Conservation (phyloP, 108 stramenopile species). For the Nitzschia putrida region DNA sequence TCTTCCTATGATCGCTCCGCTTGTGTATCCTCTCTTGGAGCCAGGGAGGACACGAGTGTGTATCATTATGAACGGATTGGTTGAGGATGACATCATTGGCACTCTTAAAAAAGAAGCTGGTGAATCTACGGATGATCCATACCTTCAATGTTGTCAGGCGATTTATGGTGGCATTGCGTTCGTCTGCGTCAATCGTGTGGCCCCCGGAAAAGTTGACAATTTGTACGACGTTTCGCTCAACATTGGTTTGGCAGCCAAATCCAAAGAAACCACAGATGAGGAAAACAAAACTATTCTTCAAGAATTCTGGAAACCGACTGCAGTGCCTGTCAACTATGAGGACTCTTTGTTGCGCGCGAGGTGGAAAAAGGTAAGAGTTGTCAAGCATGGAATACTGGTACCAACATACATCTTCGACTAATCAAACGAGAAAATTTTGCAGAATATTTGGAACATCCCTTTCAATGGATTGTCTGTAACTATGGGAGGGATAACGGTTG, state of each 20-base stretch:
- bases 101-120: slow-evolving; percentile 35
- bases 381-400: slow-evolving; percentile 5
- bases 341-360: slow-evolving; percentile 58
- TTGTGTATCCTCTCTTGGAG: slow-evolving; percentile 62
- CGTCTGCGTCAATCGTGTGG: slow-evolving; percentile 69
- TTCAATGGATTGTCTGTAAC: slow-evolving; percentile 86
- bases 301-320: slow-evolving; percentile 56
- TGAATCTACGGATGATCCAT: slow-evolving; percentile 28
- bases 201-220: slow-evolving; percentile 67
- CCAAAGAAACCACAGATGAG: neutral
- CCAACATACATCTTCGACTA: neutral
- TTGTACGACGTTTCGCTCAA: slow-evolving; percentile 66
- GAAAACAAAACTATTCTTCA: slow-evolving; percentile 51
- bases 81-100: slow-evolving; percentile 73
- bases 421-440: neutral
- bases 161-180: slow-evolving; percentile 86
- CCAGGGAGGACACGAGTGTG: slow-evolving; percentile 57
- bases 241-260: slow-evolving; percentile 44
- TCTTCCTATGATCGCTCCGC: slow-evolving; percentile 54
- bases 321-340: slow-evolving; percentile 61
- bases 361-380: slow-evolving; percentile 64
- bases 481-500: slow-evolving; percentile 87
- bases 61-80: slow-evolving; percentile 85
- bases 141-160: slow-evolving; percentile 54
- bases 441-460: slow-evolving; percentile 81